Conservation (phyloP, 495 filamentous ascomycete genomes). For the Penicillium flavigenum region DNA sequence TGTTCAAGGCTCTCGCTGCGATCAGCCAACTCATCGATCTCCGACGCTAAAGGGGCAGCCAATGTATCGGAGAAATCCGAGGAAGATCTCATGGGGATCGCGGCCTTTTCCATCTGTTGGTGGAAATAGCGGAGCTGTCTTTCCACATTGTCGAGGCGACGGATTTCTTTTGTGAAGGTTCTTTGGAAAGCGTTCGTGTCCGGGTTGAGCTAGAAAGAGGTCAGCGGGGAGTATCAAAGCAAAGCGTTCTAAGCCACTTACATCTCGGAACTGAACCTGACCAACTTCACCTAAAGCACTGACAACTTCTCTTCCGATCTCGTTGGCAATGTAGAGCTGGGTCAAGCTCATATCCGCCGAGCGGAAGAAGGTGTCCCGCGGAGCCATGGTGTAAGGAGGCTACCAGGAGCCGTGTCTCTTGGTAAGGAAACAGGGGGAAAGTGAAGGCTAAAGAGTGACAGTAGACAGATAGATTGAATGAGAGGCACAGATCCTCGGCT, state of each 20-base stretch:
- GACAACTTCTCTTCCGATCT: slow-evolving; percentile 96
- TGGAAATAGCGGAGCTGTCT: slow-evolving; percentile 95
- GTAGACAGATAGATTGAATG: slow-evolving; percentile 11
- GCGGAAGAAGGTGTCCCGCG: slow-evolving; percentile 93
- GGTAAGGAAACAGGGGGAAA: slow-evolving; percentile 20
- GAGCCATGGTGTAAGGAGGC: slow-evolving; percentile 46
- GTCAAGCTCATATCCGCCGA: slow-evolving; percentile 99
- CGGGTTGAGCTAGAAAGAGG: slow-evolving; percentile 70
- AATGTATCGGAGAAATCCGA: slow-evolving; percentile 83
- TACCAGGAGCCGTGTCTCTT: slow-evolving; percentile 31
- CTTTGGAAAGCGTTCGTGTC: slow-evolving; percentile 92
- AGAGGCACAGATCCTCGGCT: slow-evolving; percentile 19
- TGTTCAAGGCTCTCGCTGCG: slow-evolving; percentile 89
- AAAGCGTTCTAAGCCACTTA: slow-evolving; percentile 48
- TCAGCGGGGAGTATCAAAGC: slow-evolving; percentile 1
- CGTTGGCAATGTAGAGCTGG: slow-evolving; percentile 97
- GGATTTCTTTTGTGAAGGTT: slow-evolving; percentile 96
- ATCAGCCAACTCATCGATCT: slow-evolving; percentile 94
- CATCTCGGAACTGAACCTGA: slow-evolving; percentile 94
- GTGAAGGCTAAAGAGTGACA: slow-evolving; percentile 8
- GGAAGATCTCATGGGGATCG: slow-evolving; percentile 76
- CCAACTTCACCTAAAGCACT: slow-evolving; percentile 95
- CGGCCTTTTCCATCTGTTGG: slow-evolving; percentile 88
- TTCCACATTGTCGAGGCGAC: slow-evolving; percentile 95
- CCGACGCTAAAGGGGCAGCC: slow-evolving; percentile 80